Evolutionary conservation across 192 early-diverging fungal genomes (phyloP), one percentile per base, ranked within the genome.

Genomic region (Coemansia pectinata): DNA sequence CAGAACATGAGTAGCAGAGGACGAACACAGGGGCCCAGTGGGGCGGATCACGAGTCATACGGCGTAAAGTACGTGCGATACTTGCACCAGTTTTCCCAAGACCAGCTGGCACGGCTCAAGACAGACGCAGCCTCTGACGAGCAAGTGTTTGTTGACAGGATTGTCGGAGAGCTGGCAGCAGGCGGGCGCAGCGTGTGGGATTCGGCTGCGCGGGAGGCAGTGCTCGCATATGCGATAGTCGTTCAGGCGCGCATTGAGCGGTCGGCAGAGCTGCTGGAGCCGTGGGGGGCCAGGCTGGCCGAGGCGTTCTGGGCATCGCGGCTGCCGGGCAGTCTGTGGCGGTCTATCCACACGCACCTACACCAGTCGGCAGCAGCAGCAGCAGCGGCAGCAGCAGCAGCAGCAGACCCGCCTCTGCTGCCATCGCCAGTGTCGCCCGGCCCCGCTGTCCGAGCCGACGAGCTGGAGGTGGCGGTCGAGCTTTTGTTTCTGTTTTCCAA

Each of bases 401-500:
- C 44, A 4, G 12, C 25, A n/a, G 19, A 48, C 47, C 7, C 47
- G 47, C 21, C n/a, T 19, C 0, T 23, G 19, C 19, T 9, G 52
- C 14, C 25, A 29, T 0, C 27, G 10, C 52, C 25, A 17, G 47
- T 7, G 19, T 19, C 47, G 47, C 17, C 45, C 2, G 45, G 19
- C 5, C 14, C 52, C 4, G 14, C 52, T 0, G 34, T 61, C n/a
- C 27, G 59, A 8, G 44, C 63, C 19, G 73, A 82, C 12, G 79
- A 82, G 60, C 34, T 71, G 12, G 79, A 82, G 52, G 70, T 77
- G 17, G 74, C 79, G 0, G 55, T 74, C 11, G 79, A 82, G 74
- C 70, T 82, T 39, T 58, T 77, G 31, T 82, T 38, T 58, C 45
- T 82, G 25, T 74, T 82, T 14, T 60, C 48, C 44, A 47, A 63